Percentiles rank a stretch among this genome's conserved stretches.
Evolutionary conservation across 495 filamentous ascomycete genomes (phyloP).

Genomic region (Paragyromitra xinjiangensis): DNA sequence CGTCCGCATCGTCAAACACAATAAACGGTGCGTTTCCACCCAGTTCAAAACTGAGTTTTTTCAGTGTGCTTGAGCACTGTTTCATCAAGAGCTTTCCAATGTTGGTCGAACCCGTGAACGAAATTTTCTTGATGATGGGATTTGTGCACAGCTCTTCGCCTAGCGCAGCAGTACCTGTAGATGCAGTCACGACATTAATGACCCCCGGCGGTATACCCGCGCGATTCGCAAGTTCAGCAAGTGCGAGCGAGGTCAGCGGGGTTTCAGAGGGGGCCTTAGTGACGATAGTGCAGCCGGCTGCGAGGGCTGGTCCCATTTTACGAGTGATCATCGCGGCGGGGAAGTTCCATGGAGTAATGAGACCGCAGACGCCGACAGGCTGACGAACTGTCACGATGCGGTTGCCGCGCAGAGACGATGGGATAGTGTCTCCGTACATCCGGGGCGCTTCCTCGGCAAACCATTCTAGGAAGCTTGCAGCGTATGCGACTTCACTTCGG

Average conservation of each 20-base stretch:
- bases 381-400: conserved; percentile 82
- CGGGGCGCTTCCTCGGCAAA: conserved; percentile 79
- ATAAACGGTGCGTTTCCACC: conserved; percentile 95
- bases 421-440: conserved; percentile 70
- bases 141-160: conserved; percentile 77
- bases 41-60: conserved; percentile 86
- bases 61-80: conserved; percentile 80
- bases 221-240: conserved; percentile 81
- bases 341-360: conserved; percentile 98
- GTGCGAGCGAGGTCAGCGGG: conserved; percentile 80
- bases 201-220: conserved; percentile 87
- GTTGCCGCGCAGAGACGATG: conserved; percentile 72
- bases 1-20: conserved; percentile 88
- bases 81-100: conserved; percentile 91
- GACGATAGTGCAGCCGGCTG: conserved; percentile 84
- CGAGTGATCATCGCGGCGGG: conserved; percentile 92
- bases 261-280: conserved; percentile 87
- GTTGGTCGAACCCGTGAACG: conserved; percentile 85
- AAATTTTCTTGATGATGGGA: conserved; percentile 79
- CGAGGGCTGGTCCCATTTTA: conserved; percentile 86
- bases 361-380: conserved; percentile 89
- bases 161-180: conserved; percentile 75
- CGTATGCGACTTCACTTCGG: conserved; percentile 75
- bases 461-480: conserved; percentile 80
- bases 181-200: conserved; percentile 79